Base-by-base conservation (phyloP, 345 rosid genomes). In the Eucalyptus cloeziana region DNA sequence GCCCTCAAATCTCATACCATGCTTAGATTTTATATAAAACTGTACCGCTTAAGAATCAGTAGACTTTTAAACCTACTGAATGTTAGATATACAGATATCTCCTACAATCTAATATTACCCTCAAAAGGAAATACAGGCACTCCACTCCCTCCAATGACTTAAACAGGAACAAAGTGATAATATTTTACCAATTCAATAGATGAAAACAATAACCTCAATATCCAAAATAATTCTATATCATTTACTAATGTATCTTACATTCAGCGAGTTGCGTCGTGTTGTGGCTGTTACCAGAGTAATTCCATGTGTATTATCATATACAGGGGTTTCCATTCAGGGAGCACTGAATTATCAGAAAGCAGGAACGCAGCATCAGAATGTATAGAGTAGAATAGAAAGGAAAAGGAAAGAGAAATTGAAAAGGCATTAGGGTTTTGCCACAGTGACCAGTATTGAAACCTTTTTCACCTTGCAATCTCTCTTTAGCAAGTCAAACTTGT, bases 321-420 rank as follows among this genome's bases (percentile, higher is more conserved):
- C 97, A n/a, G 99, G 97, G 98, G 98, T 92, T 97, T 97, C 99
- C 99, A 96, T 88, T 97, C 99, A 5, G 99, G 92, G 89, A 97
- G 98, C 87, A 97, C 99, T 97, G 94, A 92, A 92, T 88, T 88
- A 88, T 87, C 37, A 87, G 51, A 80, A 52, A 43, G 54, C 62
- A n/a, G 24, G 88, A 87, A 87, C 5, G 80, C 76, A 87, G 56
- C 30, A 89, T 89, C 89, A 69, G 58, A 88, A 87, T 69, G 87
- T 40, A 83, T 13, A n/a, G 37, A 21, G 44, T 50, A 90, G 64
- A 79, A 86, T 76, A 76, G 85, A 40, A 76, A 76, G 47, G 85
- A 40, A 40, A 76, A 76, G 2, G 13, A 76, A 76, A 76, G 47
- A 0, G 3, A 76, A 76, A 40, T 76, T 76, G 40, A 76, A 40